Base-by-base conservation (phyloP, 2,329 filamentous ascomycete genomes). In the Cladosporium austrohemisphaericum region DNA sequence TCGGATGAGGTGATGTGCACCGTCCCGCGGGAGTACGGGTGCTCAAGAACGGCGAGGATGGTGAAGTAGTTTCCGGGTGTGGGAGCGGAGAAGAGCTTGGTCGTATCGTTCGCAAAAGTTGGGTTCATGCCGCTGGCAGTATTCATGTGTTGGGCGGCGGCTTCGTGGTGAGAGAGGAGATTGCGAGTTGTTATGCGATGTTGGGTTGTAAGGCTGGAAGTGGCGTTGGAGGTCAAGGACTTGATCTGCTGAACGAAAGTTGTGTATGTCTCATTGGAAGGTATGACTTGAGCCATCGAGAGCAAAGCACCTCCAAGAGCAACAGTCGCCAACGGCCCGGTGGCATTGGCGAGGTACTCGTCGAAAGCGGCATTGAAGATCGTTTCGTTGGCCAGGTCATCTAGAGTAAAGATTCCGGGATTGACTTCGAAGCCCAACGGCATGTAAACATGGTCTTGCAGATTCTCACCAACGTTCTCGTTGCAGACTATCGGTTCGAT, bases 401-500 rank as follows among this genome's bases (percentile, higher is more conserved):
- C 53, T 44, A 28, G 44, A n/a, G 23, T 49, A 38, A 20, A 47
- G 32, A 37, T 29, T 11, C 32, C 32, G 7, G 43, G 32, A 16
- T 37, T 37, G 4, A 36, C 31, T 18, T 47, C 20, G 32, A 20
- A 37, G 22, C 31, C 32, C 9, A 37, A 23, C 3, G 32, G 32
- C 23, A 29, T 37, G 33, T 36, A 47, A 11, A 59, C 47, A 61
- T 83, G 80, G 59, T 83, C 80, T 56, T 78, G 70, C 20, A 83
- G 70, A 63, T 83, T 83, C 67, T 80, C 75, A 49, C 80, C 80
- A 9, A 83, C 79, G 44, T 77, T 79, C 7, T 77, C 75, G 26
- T 81, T 71, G 57, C 82, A 75, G 54, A 73, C 71, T 45, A 81
- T 73, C n/a, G 80, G 72, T 19, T 71, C 69, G 50, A 83, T 78